Evolutionary conservation across 78 protist species (phyloP).

Genomic region (slime mould (Dictyostelium discoideum)): DNA sequence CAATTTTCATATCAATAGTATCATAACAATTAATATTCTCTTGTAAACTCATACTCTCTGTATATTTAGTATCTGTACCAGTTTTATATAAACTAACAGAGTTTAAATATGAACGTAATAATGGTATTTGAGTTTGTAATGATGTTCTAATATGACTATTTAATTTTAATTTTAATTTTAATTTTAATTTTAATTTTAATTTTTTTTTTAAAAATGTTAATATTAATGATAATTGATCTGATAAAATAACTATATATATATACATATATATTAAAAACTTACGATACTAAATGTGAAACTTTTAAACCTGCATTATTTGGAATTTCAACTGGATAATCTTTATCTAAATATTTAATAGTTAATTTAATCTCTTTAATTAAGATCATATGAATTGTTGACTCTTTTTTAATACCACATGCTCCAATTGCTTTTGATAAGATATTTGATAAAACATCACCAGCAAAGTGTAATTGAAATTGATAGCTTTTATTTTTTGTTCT

Average conservation of each 20-base stretch:
- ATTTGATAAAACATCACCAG: conserved; percentile 27
- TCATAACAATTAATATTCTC: conserved; percentile 7
- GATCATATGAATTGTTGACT: conserved; percentile 46
- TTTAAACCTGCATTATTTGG: conserved; percentile 73
- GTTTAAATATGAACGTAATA: background rate
- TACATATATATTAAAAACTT: background rate
- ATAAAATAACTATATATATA: background rate
- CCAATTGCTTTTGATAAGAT: conserved; percentile 15
- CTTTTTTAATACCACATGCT: conserved; percentile 50
- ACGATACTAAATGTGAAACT: conserved; percentile 3
- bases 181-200: background rate
- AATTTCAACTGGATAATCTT: conserved; percentile 33
- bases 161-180: background rate
- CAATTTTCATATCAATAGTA: background rate
- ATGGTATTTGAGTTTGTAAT: background rate
- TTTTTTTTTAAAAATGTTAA: background rate
- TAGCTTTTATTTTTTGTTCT: conserved; percentile 46
- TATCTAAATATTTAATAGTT: conserved; percentile 1
- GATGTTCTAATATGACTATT: conserved; percentile 28
- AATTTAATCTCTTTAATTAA: conserved; percentile 61
- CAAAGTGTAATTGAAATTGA: conserved; percentile 57
- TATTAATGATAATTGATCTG: background rate
- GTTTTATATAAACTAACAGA: background rate
- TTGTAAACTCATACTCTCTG: background rate
- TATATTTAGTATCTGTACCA: background rate